Percentiles rank a stretch among this genome's conserved stretches.
Conservation (phyloP, 2,329 filamentous ascomycete species). For the Penicillium brasilianum region DNA sequence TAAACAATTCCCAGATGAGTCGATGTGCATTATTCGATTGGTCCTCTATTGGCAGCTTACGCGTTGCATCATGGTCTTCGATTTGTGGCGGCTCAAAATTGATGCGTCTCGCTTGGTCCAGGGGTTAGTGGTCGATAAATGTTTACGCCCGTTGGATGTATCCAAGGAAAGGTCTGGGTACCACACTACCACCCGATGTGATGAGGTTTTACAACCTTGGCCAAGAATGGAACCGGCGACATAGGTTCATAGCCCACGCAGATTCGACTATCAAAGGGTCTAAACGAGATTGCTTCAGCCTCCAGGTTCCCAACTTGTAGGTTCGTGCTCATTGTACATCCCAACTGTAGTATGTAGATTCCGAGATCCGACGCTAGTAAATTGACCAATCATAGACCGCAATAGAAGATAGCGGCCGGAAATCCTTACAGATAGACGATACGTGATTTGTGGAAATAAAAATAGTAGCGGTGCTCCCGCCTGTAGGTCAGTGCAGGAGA, state of each 20-base stretch:
- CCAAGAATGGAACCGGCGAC: neutral
- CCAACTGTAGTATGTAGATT: neutral
- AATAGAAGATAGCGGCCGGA: neutral
- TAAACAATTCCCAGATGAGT: too few species aligned
- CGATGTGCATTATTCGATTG: neutral
- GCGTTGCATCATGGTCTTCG: neutral
- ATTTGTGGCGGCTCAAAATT: neutral
- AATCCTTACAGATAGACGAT: neutral
- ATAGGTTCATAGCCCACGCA: neutral
- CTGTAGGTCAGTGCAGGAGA: neutral
- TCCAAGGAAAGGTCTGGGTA: too few species aligned
- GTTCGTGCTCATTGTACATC: neutral
- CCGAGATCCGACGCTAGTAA: neutral
- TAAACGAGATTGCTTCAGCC: neutral
- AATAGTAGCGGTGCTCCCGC: neutral
- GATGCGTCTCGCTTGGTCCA: too few species aligned
- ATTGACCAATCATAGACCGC: neutral
- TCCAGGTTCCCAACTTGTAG: neutral
- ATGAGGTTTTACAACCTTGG: neutral
- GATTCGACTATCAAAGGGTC: neutral
- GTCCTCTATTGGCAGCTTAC: neutral
- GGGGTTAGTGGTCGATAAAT: too few species aligned
- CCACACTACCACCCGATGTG: too few species aligned
- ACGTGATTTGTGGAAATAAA: neutral
- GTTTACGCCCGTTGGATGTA: too few species aligned